These are phyloP conservation scores for Penicillium coprophilum DNA, from an alignment of 495 filamentous ascomycete genomes.

Conservation along the genomic window DNA sequence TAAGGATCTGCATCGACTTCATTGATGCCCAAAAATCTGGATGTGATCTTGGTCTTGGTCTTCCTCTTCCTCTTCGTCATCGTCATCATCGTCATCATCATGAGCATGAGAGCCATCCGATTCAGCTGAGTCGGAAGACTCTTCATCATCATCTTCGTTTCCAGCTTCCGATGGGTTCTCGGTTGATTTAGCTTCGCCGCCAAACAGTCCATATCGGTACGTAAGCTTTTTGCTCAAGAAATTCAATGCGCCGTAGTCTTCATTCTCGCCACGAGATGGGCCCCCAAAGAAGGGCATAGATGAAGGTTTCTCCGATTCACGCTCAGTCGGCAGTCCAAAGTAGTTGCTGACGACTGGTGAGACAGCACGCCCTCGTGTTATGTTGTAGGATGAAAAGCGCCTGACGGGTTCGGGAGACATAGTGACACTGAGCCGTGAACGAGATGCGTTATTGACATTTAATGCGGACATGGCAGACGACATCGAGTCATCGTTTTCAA, in stretches of 20 bases:
- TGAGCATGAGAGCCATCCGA: slow-evolving; percentile 30
- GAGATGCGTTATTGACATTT: slow-evolving; percentile 36
- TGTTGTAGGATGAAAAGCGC: slow-evolving; percentile 37
- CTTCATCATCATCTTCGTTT: slow-evolving; percentile 39
- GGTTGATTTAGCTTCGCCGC: slow-evolving; percentile 29
- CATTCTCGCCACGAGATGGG: slow-evolving; percentile 35
- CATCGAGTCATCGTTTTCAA: slow-evolving; percentile 25
- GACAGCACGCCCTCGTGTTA: slow-evolving; percentile 43
- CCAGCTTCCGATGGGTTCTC: slow-evolving; percentile 32
- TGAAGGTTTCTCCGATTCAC: slow-evolving; percentile 33
- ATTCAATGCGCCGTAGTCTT: slow-evolving; percentile 56
- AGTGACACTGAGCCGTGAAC: slow-evolving; percentile 29
- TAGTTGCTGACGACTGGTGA: slow-evolving; percentile 45
- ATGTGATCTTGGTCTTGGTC: slow-evolving; percentile 60
- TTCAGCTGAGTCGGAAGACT: slow-evolving; percentile 16
- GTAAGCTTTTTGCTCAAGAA: slow-evolving; percentile 57
- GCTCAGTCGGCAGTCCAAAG: slow-evolving; percentile 45
- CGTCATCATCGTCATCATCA: slow-evolving; percentile 52
- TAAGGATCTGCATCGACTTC: slow-evolving; percentile 11
- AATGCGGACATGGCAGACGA: slow-evolving; percentile 29
- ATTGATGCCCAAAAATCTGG: slow-evolving; percentile 71
- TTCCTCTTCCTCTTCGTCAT: slow-evolving; percentile 48
- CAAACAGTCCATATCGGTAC: slow-evolving; percentile 43
- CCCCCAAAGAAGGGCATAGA: slow-evolving; percentile 41
- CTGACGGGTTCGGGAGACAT: slow-evolving; percentile 26